Evolutionary conservation across 139 green algal genomes (phyloP).

Genomic region (Tetradesmus obliquus): DNA sequence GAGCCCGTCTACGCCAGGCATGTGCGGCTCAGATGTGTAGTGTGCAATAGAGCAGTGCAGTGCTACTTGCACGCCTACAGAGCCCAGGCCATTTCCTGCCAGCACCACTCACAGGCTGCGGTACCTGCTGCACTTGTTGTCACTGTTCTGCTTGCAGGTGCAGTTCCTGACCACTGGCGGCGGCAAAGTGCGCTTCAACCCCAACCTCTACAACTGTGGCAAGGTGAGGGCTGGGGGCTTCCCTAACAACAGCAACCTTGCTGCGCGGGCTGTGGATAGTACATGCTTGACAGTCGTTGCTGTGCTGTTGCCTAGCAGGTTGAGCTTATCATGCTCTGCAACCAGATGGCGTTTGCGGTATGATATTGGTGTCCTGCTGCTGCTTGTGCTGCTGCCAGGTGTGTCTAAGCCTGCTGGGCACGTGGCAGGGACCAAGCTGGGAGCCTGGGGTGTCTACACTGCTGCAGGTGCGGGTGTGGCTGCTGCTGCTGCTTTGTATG

Average conservation of each 20-base stretch:
- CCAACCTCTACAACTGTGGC: slow-evolving; percentile 82
- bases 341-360: no score
- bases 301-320: no score
- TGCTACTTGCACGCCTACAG: no score
- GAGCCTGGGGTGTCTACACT: slow-evolving; percentile 64
- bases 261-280: no score
- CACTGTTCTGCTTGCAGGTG: slow-evolving; percentile 45
- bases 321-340: no score
- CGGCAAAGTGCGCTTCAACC: slow-evolving; percentile 75
- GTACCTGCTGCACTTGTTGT: not conserved
- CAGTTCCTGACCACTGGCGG: slow-evolving; percentile 76
- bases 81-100: no score
- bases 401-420: slow-evolving; percentile 80
- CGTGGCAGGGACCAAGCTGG: slow-evolving; percentile 74
- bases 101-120: no score
- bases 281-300: no score
- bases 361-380: not conserved
- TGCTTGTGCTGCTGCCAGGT: slow-evolving; percentile 52
- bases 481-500: not conserved
- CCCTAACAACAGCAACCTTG: no score
- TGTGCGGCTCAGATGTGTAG: no score
- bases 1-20: no score
- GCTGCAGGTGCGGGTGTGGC: slow-evolving; percentile 64
- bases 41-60: no score
- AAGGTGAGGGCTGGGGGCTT: slow-evolving; percentile 51